These are phyloP conservation scores for Talaromyces rugulosus DNA, from an alignment of 2,329 filamentous ascomycete genomes.

Conservation along the genomic window DNA sequence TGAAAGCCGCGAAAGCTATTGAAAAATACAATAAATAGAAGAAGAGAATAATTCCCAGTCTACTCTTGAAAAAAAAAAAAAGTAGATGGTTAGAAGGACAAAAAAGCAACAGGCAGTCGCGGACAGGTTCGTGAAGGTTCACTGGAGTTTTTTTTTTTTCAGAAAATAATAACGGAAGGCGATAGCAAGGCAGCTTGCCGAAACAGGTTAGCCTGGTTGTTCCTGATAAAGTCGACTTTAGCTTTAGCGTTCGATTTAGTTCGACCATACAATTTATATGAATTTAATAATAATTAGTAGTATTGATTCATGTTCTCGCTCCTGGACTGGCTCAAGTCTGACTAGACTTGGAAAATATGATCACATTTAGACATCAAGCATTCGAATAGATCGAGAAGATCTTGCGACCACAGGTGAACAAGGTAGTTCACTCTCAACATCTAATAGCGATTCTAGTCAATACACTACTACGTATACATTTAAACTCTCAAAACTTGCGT, in stretches of 20 bases:
- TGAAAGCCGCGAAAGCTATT: not conserved
- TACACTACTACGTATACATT: not conserved
- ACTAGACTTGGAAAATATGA: not conserved
- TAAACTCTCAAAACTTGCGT: too few relatives aligned
- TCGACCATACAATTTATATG: too few relatives aligned
- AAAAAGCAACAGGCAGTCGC: not conserved
- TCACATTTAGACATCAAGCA: not conserved
- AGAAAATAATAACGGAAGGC: not conserved
- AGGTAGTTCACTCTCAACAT: too few relatives aligned
- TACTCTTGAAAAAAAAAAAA: not conserved
- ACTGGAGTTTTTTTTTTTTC: not conserved
- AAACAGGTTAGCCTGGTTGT: not conserved
- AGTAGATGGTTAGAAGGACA: not conserved
- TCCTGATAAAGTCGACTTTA: not conserved
- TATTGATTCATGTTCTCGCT: not conserved
- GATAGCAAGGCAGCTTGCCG: not conserved
- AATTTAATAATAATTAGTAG: not conserved
- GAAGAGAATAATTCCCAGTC: not conserved
- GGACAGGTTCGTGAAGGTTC: not conserved
- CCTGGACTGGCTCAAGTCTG: not conserved
- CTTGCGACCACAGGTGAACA: too few relatives aligned
- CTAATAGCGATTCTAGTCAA: not conserved
- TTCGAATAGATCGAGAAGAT: not conserved
- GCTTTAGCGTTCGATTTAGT: not conserved
- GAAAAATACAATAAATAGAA: not conserved